These are phyloP conservation scores for Suillus subaureus DNA, from an alignment of 768 basidiomycete species.

Conservation along the genomic window DNA sequence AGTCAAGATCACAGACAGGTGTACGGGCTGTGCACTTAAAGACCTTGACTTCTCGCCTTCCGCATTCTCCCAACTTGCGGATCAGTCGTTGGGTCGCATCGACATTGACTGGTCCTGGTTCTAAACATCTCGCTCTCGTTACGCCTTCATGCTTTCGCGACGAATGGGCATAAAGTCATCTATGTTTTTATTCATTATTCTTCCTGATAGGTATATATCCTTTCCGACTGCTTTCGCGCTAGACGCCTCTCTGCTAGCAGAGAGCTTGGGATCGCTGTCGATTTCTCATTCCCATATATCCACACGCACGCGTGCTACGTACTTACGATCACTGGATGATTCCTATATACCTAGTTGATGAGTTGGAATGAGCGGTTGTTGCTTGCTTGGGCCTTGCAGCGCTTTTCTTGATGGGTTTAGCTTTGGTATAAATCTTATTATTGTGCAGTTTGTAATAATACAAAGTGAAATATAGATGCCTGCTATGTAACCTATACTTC, in stretches of 20 bases:
- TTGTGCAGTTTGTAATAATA: slow-evolving; percentile 1
- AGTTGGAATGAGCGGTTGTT: slow-evolving; percentile 19
- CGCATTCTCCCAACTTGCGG: slow-evolving; percentile 56
- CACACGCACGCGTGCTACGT: slow-evolving; percentile 30
- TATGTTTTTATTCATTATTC: slow-evolving; percentile 30
- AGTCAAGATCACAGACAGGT: slow-evolving; percentile 63
- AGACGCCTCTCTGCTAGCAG: slow-evolving; percentile 27
- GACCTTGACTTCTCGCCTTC: slow-evolving; percentile 66
- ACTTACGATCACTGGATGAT: slow-evolving; percentile 15
- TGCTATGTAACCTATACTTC: neutral
- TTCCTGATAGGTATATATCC: slow-evolving; percentile 13
- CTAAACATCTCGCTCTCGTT: slow-evolving; percentile 15
- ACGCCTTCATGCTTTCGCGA: neutral
- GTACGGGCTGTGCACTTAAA: slow-evolving; percentile 50
- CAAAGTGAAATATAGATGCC: slow-evolving; percentile 4
- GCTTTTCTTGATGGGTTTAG: slow-evolving; percentile 16
- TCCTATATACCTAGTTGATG: slow-evolving; percentile 30
- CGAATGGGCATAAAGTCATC: neutral
- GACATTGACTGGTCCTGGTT: slow-evolving; percentile 54
- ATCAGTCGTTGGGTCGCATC: slow-evolving; percentile 51
- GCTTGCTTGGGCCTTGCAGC: slow-evolving; percentile 37
- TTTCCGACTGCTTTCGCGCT: neutral
- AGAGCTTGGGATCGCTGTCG: slow-evolving; percentile 25
- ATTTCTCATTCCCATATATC: slow-evolving; percentile 9
- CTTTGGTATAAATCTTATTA: slow-evolving; percentile 8